A percentile compares a stretch with the other conserved stretches of the same genome.
Conservation (phyloP, 345 rosid genomes). For the Eucalyptus virginea region DNA sequence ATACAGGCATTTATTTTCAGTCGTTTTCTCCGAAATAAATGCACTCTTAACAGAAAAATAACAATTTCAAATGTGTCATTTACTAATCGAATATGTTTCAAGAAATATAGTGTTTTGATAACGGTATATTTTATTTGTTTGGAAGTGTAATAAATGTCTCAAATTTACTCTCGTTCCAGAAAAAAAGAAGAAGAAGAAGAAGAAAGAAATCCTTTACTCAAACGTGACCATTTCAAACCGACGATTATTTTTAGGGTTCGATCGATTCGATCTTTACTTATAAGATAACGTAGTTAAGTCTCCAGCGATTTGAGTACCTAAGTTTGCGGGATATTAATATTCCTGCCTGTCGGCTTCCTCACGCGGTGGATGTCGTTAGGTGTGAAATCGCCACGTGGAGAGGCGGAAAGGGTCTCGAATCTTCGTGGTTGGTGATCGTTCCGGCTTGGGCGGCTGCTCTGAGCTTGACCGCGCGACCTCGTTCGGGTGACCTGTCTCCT, state of each 20-base stretch:
- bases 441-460: neutral
- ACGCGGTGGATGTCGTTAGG: neutral
- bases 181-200: neutral
- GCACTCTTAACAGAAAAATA: neutral
- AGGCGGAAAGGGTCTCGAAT: neutral
- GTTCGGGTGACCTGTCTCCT: neutral
- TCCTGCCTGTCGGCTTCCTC: neutral
- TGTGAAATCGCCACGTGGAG: neutral
- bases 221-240: neutral
- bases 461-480: neutral
- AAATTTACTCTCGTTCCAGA: neutral
- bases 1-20: accelerated
- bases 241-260: neutral
- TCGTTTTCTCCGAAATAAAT: neutral
- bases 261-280: neutral
- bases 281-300: neutral
- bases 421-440: neutral
- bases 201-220: neutral
- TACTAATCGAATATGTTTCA: neutral
- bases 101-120: neutral
- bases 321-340: neutral
- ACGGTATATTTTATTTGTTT: neutral
- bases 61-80: neutral
- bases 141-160: neutral
- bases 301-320: neutral